Evolutionary conservation across 2,329 filamentous ascomycete species (phyloP).

Genomic region (Pyrenochaeta sp.): DNA sequence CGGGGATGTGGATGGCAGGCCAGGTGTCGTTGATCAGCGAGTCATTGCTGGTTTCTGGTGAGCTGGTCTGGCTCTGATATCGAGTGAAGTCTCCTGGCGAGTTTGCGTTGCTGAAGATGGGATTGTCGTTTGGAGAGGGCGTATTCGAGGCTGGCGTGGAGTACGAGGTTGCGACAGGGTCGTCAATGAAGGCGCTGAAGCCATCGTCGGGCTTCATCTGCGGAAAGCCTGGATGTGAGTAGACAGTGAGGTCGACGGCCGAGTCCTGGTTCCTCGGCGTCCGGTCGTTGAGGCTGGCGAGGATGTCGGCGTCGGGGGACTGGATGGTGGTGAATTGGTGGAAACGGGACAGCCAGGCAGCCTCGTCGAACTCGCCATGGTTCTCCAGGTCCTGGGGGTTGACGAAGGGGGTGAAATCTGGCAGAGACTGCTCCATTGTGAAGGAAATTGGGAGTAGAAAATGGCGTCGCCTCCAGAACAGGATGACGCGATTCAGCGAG

Average conservation of each 20-base stretch:
- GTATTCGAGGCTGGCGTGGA: slow-evolving; percentile 36
- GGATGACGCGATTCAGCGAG: slow-evolving; percentile 14
- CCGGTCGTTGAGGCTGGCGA: slow-evolving; percentile 14
- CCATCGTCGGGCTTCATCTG: slow-evolving; percentile 24
- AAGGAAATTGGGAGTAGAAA: slow-evolving; percentile 3
- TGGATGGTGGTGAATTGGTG: slow-evolving; percentile 9
- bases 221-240: slow-evolving; percentile 14
- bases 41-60: slow-evolving; percentile 36
- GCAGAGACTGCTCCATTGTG: slow-evolving; percentile 26
- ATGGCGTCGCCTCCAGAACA: slow-evolving; percentile 3
- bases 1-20: slow-evolving; percentile 38
- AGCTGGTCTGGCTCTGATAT: slow-evolving; percentile 40
- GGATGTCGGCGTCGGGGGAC: slow-evolving; percentile 8
- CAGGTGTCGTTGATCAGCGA: slow-evolving; percentile 25
- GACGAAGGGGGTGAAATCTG: slow-evolving; percentile 25
- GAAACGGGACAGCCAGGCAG: slow-evolving; percentile 18
- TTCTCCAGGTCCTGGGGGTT: slow-evolving; percentile 25
- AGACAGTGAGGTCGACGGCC: slow-evolving; percentile 29
- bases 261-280: slow-evolving; percentile 30
- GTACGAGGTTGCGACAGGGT: slow-evolving; percentile 26
- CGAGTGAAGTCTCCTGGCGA: slow-evolving; percentile 39
- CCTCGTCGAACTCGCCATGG: slow-evolving; percentile 23
- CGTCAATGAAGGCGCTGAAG: slow-evolving; percentile 22
- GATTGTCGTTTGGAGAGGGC: slow-evolving; percentile 35
- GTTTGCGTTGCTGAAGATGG: slow-evolving; percentile 42